A percentile compares a stretch with the other conserved stretches of the same genome.
Conservation (phyloP, 768 basidiomycete species). For the Phaeolepiota aurea region DNA sequence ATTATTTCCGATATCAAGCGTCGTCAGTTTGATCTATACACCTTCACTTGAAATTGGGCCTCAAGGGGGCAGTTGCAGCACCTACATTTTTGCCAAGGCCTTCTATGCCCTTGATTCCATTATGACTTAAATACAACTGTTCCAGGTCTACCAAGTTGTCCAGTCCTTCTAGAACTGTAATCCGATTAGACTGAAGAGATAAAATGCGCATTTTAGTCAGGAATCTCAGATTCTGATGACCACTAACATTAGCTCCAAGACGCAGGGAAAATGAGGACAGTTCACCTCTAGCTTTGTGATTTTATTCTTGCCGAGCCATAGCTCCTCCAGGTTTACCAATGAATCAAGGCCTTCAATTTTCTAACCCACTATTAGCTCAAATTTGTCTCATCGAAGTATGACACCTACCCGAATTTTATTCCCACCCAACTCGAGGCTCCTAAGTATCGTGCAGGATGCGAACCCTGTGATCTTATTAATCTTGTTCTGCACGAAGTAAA, state of each 20-base stretch:
- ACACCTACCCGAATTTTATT: constrained; percentile 78
- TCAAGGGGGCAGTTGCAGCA: background rate
- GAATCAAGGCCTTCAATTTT: constrained; percentile 81
- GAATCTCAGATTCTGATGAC: constrained; percentile 51
- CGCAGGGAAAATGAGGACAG: background rate
- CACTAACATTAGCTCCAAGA: constrained; percentile 1
- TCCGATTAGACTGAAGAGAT: constrained; percentile 89
- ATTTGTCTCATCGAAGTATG: background rate
- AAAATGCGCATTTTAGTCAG: constrained; percentile 76
- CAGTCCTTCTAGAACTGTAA: constrained; percentile 80
- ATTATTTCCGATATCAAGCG: constrained; percentile 85
- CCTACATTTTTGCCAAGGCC: constrained; percentile 77
- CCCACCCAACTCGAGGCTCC: constrained; percentile 88
- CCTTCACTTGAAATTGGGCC: too few relatives aligned
- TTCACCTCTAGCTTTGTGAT: constrained; percentile 76
- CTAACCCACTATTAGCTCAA: constrained; percentile 27
- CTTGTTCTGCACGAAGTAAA: constrained; percentile 96
- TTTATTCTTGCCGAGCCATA: constrained; percentile 99
- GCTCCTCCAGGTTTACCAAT: constrained; percentile 77
- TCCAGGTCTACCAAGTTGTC: constrained; percentile 68
- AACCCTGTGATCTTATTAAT: constrained; percentile 75
- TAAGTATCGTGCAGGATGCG: constrained; percentile 43
- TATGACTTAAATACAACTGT: constrained; percentile 91
- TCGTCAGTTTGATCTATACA: constrained; percentile 59
- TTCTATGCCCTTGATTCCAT: constrained; percentile 77